Evolutionary conservation across 2,329 filamentous ascomycete genomes (phyloP).

Genomic region (Aurifilum marmelostoma): DNA sequence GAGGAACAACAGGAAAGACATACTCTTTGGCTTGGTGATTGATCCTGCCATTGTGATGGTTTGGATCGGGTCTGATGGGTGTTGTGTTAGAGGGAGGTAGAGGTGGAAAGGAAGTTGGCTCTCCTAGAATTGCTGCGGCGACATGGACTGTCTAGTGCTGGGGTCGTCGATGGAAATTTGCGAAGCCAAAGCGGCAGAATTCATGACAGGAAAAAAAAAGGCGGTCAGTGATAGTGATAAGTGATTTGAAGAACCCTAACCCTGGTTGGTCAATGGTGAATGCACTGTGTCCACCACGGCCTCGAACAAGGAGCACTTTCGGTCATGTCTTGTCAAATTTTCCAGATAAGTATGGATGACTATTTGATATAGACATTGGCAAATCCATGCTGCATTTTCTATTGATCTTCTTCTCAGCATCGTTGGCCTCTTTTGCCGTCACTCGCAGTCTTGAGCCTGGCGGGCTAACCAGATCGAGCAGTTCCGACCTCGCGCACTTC

Average conservation of each 20-base stretch:
- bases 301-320: not conserved
- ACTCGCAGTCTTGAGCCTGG: not conserved
- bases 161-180: conserved; percentile 19
- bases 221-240: conserved; percentile 25
- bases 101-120: not conserved
- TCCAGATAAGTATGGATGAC: too few species aligned
- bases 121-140: not conserved
- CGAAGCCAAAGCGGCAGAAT: conserved; percentile 26
- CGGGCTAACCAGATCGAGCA: conserved; percentile 20
- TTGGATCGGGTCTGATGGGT: not conserved
- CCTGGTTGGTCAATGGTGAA: not conserved
- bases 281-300: not conserved
- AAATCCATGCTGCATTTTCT: too few species aligned
- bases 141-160: not conserved
- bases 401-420: not conserved
- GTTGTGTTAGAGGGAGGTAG: not conserved
- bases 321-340: too few species aligned
- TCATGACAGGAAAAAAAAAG: conserved; percentile 13
- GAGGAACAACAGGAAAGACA: not conserved
- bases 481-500: conserved; percentile 20
- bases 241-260: not conserved
- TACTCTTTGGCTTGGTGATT: conserved; percentile 60
- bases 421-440: not conserved
- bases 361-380: too few species aligned
- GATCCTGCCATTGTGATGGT: conserved; percentile 52